Evolutionary conservation across 164 flowering plant genomes (phyloP), one percentile per base, ranked within the genome.

Genomic region (Vitis labrusca): DNA sequence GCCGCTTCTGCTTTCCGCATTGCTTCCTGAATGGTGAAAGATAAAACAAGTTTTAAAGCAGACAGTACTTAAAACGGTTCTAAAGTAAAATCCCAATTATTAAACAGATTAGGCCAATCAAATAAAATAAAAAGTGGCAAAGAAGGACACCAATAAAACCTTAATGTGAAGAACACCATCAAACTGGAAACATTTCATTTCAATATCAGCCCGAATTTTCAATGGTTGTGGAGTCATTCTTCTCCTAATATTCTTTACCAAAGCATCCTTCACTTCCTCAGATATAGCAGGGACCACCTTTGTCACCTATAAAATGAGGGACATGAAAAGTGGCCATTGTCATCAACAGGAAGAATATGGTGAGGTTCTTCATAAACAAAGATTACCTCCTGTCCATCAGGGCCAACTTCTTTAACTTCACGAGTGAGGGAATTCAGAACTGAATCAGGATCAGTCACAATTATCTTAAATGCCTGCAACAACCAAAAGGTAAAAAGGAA

Each of bases 91-190:
- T 7, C 2, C n/a, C 30, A 50, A 56, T 9, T 23, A 5, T 29
- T n/a, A 12, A 23, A 29, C 10, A 29, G 63, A 47, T 17, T 15
- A 50, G 14, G 15, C 13, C 5, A 52, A 66, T 3, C 44, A 32
- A 19, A 61, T 50, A 5, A 17, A 58, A 9, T 0, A 50, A 27
- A 19, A 55, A 30, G 15, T 12, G n/a, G 13, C 4, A 15, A 30
- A 61, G 19, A 50, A 57, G 30, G 61, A 61, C 30, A 11, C 19
- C 9, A 65, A 74, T 29, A 51, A 54, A 17, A 90, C 99, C 97
- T 95, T 93, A 50, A 95, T 93, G 82, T 95, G 98, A 77, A 95
- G 92, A 77, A 95, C 92, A n/a, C 99, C 99, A 79, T 95, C 98
- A 82, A 91, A 90, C 81, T 90, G 93, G 67, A 93, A 91, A 77